Conservation (phyloP, 192 early-diverging fungal genomes). For the Lunasporangiospora selenospora region DNA sequence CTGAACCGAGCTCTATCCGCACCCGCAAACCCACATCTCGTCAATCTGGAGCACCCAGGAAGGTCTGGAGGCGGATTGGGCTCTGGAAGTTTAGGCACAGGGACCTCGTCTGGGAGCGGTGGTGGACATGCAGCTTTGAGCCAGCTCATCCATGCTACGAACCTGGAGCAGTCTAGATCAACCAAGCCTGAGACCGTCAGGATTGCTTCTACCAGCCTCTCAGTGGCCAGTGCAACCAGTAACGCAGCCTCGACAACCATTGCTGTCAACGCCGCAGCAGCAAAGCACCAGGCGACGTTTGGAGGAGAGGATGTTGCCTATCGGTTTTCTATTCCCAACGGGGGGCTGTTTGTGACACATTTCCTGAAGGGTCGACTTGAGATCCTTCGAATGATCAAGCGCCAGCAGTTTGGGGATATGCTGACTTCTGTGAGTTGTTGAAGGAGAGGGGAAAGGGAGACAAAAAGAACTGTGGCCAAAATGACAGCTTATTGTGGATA, state of each 20-base stretch:
- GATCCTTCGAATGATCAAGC: slow-evolving; percentile 50
- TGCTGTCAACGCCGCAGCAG: not conserved
- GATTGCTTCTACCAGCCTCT: too few relatives aligned
- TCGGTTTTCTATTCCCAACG: slow-evolving; percentile 48
- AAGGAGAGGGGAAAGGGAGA: too few relatives aligned
- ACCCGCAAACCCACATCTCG: slow-evolving; percentile 41
- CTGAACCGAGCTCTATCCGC: slow-evolving; percentile 24
- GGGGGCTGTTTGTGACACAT: slow-evolving; percentile 51
- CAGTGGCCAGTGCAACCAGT: not conserved
- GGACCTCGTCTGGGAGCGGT: not conserved
- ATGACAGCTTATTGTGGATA: too few relatives aligned
- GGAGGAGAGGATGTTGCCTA: slow-evolving; percentile 49
- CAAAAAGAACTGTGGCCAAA: too few relatives aligned
- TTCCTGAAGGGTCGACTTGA: slow-evolving; percentile 52
- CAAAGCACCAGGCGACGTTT: too few relatives aligned
- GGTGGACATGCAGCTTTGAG: slow-evolving; percentile 29
- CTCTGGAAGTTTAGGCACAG: not conserved
- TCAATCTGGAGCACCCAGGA: slow-evolving; percentile 19
- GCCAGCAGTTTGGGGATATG: slow-evolving; percentile 53
- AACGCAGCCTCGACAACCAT: not conserved
- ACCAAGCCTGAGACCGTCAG: slow-evolving; percentile 20
- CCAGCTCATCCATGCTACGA: slow-evolving; percentile 33
- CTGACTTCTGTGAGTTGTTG: slow-evolving; percentile 38
- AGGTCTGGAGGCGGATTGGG: not conserved
- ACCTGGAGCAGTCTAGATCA: slow-evolving; percentile 24